Base-by-base conservation (phyloP, 352 stramenopile species). In the Globisporangium cederbergense region DNA sequence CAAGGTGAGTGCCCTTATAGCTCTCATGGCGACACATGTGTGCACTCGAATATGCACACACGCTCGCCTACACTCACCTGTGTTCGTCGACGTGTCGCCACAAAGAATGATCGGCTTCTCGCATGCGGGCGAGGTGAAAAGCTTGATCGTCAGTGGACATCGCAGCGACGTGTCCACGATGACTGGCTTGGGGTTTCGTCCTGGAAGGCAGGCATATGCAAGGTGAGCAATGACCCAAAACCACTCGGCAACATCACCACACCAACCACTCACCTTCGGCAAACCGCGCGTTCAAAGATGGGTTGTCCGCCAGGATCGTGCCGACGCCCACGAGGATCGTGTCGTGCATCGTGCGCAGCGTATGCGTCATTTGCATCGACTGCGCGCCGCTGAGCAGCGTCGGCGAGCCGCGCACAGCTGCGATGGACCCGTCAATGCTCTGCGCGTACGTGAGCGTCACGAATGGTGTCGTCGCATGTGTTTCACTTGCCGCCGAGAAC, bases 401-500 rank as follows among this genome's bases (percentile, higher is more conserved):
- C 34, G 84, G 83, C 60, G 8, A 53, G 89, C 86, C 86, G 76
- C 77, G 75, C 58, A 84, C 62, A 3, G 75, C 79, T 2, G 88
- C 62, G 40, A 97, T 84, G 4, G 80, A 95, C 1, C 90, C 90
- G 56, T 97, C 90, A 10, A 97, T 86, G 60, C 90, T 97, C 62
- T 97, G 90, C 45, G 90, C 90, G 60, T 96, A 97, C 11, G 88
- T 95, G 18, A 97, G 68, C 43, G 89, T 97, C 46, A 96, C 64
- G 32, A 86, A 82, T 3, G 85, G 81, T 47, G 49, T 8, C 6
- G 16, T 6, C 22, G 32, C 36, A 4, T 14, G 2, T 13, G 16
- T 5, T 47, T 4, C 43, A 25, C 0, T 18, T 4, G 4, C 18
- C 6, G 18, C 20, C 5, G 43, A 50, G 16, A 10, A 6, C 7